Conservation (phyloP, 2,329 filamentous ascomycete genomes). For the Camillea tinctor region DNA sequence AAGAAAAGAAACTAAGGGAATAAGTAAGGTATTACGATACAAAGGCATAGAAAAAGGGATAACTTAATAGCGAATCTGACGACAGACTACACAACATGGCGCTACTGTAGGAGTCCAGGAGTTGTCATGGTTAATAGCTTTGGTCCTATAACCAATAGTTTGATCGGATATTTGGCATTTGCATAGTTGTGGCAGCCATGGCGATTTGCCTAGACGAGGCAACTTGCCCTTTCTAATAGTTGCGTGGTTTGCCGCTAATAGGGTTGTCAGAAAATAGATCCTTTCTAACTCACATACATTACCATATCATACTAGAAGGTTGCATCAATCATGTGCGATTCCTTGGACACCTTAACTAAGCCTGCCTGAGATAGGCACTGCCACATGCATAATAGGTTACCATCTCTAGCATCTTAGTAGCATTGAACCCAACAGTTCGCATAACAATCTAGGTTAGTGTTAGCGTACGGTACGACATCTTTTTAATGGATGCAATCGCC, state of each 20-base stretch:
- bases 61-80: background rate
- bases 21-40: background rate
- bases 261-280: background rate
- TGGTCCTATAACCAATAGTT: background rate
- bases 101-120: background rate
- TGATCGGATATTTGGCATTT: background rate
- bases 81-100: background rate
- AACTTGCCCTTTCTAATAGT: background rate
- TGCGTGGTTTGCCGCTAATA: background rate
- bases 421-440: background rate
- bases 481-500: background rate
- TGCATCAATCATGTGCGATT: background rate
- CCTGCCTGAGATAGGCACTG: background rate
- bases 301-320: too few relatives aligned
- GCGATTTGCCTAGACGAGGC: background rate
- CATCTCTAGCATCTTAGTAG: background rate
- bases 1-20: background rate
- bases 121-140: background rate
- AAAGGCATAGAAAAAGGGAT: background rate
- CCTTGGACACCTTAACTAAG: background rate
- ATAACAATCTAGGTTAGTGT: too few relatives aligned
- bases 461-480: background rate
- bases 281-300: background rate
- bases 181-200: background rate
- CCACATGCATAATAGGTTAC: background rate